These are phyloP conservation scores for Coemansia erecta DNA, from an alignment of 192 early-diverging fungal species.

Conservation along the genomic window DNA sequence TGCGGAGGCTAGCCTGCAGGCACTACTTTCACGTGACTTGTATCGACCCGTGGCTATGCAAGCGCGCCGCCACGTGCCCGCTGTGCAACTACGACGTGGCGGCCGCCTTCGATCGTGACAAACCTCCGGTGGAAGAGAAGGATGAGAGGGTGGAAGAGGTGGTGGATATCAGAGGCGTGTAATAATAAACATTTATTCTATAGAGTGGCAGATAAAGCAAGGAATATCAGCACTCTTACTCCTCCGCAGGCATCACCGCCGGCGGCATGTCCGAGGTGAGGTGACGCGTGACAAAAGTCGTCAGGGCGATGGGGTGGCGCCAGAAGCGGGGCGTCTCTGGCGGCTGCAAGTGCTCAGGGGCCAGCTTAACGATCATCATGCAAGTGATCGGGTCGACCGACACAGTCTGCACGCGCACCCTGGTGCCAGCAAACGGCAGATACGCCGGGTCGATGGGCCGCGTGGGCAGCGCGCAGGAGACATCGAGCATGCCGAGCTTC, in stretches of 20 bases:
- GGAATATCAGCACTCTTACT: too few species aligned
- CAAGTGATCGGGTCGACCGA: slow-evolving; percentile 11
- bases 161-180: too few species aligned
- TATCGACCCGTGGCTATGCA: slow-evolving; percentile 45
- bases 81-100: slow-evolving; percentile 46
- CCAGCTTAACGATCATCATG: slow-evolving; percentile 31
- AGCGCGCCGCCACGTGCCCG: slow-evolving; percentile 34
- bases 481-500: slow-evolving; percentile 11
- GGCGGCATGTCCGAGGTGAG: slow-evolving; percentile 5
- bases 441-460: slow-evolving; percentile 13
- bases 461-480: slow-evolving; percentile 20
- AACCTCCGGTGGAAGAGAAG: background rate
- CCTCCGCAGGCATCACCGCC: background rate
- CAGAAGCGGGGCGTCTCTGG: slow-evolving; percentile 39
- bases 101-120: background rate
- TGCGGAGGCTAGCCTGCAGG: slow-evolving; percentile 41
- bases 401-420: slow-evolving; percentile 39
- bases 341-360: slow-evolving; percentile 39
- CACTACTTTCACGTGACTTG: slow-evolving; percentile 45
- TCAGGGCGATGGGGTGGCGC: background rate
- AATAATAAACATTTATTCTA: too few species aligned
- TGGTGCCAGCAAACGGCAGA: slow-evolving; percentile 48
- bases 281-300: background rate
- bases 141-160: too few species aligned
- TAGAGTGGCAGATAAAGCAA: too few species aligned